Conservation (phyloP, 305 asterid species). For the Fraxinus dipetala region DNA sequence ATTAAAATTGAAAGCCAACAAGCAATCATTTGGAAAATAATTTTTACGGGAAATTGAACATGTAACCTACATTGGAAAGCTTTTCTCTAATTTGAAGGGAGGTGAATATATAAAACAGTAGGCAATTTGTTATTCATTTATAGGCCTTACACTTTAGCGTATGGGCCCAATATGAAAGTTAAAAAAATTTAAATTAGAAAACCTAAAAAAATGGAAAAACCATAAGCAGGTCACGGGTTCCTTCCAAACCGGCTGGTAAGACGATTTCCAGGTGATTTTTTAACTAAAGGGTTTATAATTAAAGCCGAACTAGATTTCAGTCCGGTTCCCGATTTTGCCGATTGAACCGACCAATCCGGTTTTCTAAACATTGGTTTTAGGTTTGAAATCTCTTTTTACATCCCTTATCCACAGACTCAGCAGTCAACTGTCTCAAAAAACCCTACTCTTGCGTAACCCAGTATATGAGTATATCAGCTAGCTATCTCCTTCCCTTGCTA, state of each 20-base stretch:
- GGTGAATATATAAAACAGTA: neutral
- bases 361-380: neutral
- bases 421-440: neutral
- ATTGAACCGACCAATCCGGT: neutral
- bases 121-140: neutral
- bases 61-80: neutral
- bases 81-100: neutral
- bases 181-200: neutral
- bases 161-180: neutral
- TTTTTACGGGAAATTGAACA: neutral
- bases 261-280: neutral
- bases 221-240: neutral
- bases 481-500: neutral
- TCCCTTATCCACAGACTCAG: neutral
- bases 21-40: neutral
- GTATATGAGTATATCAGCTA: neutral
- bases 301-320: neutral
- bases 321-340: neutral
- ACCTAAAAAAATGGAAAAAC: neutral
- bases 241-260: neutral
- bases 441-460: neutral
- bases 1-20: neutral
- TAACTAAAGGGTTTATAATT: neutral
- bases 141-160: neutral
- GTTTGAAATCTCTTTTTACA: neutral